phyloP scores from a whole-genome alignment of 257 asterid genomes.

The Ballota nigra region DNA sequence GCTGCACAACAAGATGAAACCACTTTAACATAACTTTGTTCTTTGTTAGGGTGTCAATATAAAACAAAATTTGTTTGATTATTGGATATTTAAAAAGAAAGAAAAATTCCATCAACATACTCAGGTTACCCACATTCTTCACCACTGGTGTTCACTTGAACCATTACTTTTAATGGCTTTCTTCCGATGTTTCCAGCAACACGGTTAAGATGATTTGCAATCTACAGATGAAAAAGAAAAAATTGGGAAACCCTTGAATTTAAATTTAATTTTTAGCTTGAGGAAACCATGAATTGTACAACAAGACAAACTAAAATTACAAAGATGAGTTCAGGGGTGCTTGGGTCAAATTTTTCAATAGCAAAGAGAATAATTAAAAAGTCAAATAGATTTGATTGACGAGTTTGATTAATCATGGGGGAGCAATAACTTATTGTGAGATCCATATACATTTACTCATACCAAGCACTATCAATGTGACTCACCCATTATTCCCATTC shows the following conservation, averaged over 20 bases:
- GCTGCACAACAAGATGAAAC: constrained; percentile 49
- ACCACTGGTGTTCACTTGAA: constrained; percentile 97
- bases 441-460: background rate
- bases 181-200: constrained; percentile 73
- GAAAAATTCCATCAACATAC: constrained; percentile 19
- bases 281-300: no score
- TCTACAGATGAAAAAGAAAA: constrained; percentile 40
- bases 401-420: no score
- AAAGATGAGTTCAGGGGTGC: background rate
- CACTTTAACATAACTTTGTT: background rate
- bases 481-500: no score
- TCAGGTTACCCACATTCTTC: constrained; percentile 86
- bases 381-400: no score
- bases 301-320: background rate
- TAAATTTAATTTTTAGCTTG: no score
- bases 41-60: constrained; percentile 2
- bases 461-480: no score
- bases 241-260: background rate
- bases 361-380: no score
- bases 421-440: background rate
- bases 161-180: constrained; percentile 75
- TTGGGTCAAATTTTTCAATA: no score
- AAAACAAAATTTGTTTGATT: background rate
- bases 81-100: background rate
- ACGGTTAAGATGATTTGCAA: constrained; percentile 82